phyloP scores from a whole-genome alignment of 176 grass and related monocot genomes.

The Elymus sibiricus region DNA sequence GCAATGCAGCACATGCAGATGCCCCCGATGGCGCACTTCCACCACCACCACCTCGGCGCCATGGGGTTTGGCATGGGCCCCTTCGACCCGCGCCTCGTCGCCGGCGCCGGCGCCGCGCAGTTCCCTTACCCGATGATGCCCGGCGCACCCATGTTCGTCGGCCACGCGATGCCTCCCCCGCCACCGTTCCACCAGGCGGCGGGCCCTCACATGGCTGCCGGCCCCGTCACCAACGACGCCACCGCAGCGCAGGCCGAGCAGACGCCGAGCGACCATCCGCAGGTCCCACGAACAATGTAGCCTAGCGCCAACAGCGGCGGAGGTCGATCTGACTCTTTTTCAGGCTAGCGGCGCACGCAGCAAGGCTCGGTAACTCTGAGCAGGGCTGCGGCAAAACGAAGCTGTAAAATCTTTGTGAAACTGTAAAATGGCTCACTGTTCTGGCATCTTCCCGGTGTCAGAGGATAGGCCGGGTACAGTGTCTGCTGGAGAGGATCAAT shows the following conservation, averaged over 20 bases:
- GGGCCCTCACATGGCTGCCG: background rate
- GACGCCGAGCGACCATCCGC: background rate
- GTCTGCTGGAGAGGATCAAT: background rate
- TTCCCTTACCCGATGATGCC: conserved; percentile 19
- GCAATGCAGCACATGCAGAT: conserved; percentile 35
- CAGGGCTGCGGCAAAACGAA: background rate
- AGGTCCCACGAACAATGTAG: background rate
- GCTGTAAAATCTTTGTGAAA: background rate
- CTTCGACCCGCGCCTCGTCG: conserved; percentile 24
- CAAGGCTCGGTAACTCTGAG: too few species aligned
- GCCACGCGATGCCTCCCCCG: background rate
- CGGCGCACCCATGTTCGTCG: conserved; percentile 11
- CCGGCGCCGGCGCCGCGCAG: background rate
- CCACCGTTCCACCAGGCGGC: background rate
- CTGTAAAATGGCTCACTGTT: background rate
- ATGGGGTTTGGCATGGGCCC: conserved; percentile 34
- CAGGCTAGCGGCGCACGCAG: background rate
- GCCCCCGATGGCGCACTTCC: conserved; percentile 37
- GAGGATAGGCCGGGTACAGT: conserved; percentile 8
- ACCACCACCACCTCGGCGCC: conserved; percentile 13
- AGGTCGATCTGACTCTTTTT: background rate
- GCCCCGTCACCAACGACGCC: background rate
- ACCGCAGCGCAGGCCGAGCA: background rate
- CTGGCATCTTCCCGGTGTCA: background rate
- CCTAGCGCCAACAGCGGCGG: background rate